A percentile compares a stretch with the other conserved stretches of the same genome.
These are phyloP conservation scores for Nemania diffusa DNA, from an alignment of 2,329 filamentous ascomycete species.

Conservation along the genomic window DNA sequence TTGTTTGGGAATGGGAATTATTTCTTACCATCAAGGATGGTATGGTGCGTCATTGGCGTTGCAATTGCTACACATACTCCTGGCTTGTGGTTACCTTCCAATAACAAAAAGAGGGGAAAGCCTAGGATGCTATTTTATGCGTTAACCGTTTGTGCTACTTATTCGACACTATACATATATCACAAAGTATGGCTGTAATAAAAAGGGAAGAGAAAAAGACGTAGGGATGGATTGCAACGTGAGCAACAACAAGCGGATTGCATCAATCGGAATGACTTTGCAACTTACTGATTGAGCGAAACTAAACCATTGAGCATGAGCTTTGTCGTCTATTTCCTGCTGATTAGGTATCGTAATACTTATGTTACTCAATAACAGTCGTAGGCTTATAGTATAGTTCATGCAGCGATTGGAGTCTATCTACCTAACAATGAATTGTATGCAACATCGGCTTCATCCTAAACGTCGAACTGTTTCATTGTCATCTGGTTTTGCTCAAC, in stretches of 20 bases:
- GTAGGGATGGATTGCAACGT: neutral
- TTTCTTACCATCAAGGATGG: neutral
- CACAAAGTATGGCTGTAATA: neutral
- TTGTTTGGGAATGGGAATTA: slow-evolving; percentile 8
- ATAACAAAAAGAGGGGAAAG: slow-evolving; percentile 10
- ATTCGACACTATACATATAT: slow-evolving; percentile 7
- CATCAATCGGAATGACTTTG: slow-evolving; percentile 8
- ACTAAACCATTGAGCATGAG: neutral
- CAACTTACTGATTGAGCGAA: slow-evolving; percentile 24
- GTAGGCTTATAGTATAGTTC: neutral
- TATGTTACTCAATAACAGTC: neutral
- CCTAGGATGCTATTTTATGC: slow-evolving; percentile 21
- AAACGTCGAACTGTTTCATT: slow-evolving; percentile 1
- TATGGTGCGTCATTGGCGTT: slow-evolving; percentile 8
- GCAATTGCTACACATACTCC: slow-evolving; percentile 29
- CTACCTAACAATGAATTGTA: neutral
- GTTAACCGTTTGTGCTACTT: slow-evolving; percentile 15
- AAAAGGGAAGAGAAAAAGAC: slow-evolving; percentile 4
- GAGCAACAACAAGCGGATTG: slow-evolving; percentile 9
- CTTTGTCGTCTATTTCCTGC: slow-evolving; percentile 21
- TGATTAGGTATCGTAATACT: neutral
- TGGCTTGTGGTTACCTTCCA: slow-evolving; percentile 10
- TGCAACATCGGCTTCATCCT: neutral
- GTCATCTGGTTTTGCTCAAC: neutral
- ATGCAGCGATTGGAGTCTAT: neutral